Evolutionary conservation across 805 yeast genomes (phyloP).

Genomic region (Cyberlindnera mississippiensis): DNA sequence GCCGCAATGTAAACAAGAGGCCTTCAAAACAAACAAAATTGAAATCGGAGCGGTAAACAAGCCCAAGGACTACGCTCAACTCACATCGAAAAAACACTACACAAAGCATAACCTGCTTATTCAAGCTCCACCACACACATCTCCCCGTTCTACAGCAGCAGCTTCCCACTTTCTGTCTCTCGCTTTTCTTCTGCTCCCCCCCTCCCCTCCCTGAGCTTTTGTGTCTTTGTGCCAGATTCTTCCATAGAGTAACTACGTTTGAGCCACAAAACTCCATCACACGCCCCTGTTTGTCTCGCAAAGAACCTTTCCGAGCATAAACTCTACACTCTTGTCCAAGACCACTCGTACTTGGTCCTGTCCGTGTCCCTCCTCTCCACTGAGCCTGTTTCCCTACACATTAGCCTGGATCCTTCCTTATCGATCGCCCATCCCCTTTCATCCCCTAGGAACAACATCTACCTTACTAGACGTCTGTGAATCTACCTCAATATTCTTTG

Average conservation of each 20-base stretch:
- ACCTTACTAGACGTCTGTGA: too few relatives aligned
- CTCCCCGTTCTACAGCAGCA: background rate
- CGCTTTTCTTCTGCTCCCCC: background rate
- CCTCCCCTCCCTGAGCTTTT: background rate
- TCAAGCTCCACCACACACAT: background rate
- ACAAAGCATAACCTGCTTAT: background rate
- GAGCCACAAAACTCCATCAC: background rate
- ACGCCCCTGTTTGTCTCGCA: too few relatives aligned
- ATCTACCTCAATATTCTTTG: too few relatives aligned
- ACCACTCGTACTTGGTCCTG: too few relatives aligned
- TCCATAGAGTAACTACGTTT: background rate
- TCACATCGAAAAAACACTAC: background rate
- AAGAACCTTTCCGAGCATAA: too few relatives aligned
- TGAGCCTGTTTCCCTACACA: background rate
- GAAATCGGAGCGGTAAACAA: conserved; percentile 3
- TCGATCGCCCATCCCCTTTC: background rate
- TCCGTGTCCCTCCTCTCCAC: background rate
- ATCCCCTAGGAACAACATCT: background rate
- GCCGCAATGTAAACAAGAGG: conserved; percentile 10
- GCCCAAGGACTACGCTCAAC: background rate
- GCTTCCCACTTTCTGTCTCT: background rate
- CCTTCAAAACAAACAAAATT: conserved; percentile 11
- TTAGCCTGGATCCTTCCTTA: background rate
- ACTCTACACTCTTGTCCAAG: too few relatives aligned
- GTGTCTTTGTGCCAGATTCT: background rate